Evolutionary conservation across 2,329 filamentous ascomycete species (phyloP), one percentile per base, ranked within the genome.

Genomic region (Juglanconis oblonga): DNA sequence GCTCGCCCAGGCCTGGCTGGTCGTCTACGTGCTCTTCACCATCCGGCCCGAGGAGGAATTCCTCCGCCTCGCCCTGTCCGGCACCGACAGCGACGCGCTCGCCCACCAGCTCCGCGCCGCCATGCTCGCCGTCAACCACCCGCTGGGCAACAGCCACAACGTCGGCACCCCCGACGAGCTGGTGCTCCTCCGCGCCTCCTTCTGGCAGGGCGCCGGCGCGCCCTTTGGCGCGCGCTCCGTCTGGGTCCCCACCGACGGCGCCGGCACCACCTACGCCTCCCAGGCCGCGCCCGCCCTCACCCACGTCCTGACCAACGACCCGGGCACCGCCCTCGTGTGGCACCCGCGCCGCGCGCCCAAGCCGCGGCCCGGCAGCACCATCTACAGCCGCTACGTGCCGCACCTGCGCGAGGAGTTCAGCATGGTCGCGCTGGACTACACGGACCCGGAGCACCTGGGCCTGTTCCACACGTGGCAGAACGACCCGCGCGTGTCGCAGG

Each of bases 391-490:
- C 59, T 93, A 87, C 77, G 87, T 93, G 62, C 89, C 89, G 7
- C 86, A 92, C 68, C 78, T 93, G 45, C 79, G 85, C 62, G 87
- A 93, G 77, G 88, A 85, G 65, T 93, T 93, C 72, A 90, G 87
- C 62, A 89, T 93, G 78, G 79, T 89, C n/a, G 86, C 85, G 10
- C 80, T 94, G 1, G 87, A 93, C 71, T 90, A 84, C 73, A 69
- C 79, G 36, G 77, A 90, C 67, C 69, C 77, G 1, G 79, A 84
- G 67, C 89, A 94, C 73, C 74, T 93, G 54, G 75, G 78, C 14
- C 78, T 91, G 5, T 93, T 94, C 78, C 87, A 92, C 73, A 80
- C 80, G 59, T 94, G 90, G 90, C 90, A 92, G 74, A 94, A 94
- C 69, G 90, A 93, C 69, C 90, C 90, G 55, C 87, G 90, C 54